Evolutionary conservation across 23 red algal genomes (phyloP).

Genomic region (Gracilariopsis chorda): DNA sequence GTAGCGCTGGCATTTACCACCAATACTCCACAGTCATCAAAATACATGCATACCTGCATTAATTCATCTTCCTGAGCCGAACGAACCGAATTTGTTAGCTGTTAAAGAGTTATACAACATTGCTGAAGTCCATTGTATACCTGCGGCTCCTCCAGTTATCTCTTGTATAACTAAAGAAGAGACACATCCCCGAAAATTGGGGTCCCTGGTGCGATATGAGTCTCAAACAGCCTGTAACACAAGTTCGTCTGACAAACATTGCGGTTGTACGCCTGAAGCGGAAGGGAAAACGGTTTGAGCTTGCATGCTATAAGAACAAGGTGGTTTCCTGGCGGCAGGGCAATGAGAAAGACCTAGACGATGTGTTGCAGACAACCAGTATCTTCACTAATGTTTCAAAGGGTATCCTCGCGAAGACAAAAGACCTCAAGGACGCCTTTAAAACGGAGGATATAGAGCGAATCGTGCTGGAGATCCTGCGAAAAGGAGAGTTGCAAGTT

Average conservation of each 20-base stretch:
- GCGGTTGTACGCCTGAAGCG: conserved; percentile 79
- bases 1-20: too few relatives aligned
- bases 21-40: too few relatives aligned
- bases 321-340: conserved; percentile 91
- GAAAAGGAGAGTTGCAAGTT: conserved; percentile 92
- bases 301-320: conserved; percentile 98
- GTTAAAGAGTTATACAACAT: too few relatives aligned
- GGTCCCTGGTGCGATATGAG: too few relatives aligned
- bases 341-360: conserved; percentile 89
- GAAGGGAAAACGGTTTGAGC: conserved; percentile 95
- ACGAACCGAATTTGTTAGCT: too few relatives aligned
- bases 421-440: conserved; percentile 82
- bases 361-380: conserved; percentile 91
- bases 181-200: too few relatives aligned
- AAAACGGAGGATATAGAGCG: conserved; percentile 71
- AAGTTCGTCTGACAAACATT: conserved; percentile 97
- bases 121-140: too few relatives aligned
- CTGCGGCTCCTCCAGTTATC: too few relatives aligned
- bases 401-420: conserved; percentile 79
- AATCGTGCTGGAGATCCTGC: conserved; percentile 77
- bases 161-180: too few relatives aligned
- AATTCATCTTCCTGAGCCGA: too few relatives aligned
- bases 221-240: conserved; percentile 85
- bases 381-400: conserved; percentile 99
- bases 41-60: too few relatives aligned